phyloP scores from a whole-genome alignment of 306 rosid genomes.

The Crataegus laevigata region DNA sequence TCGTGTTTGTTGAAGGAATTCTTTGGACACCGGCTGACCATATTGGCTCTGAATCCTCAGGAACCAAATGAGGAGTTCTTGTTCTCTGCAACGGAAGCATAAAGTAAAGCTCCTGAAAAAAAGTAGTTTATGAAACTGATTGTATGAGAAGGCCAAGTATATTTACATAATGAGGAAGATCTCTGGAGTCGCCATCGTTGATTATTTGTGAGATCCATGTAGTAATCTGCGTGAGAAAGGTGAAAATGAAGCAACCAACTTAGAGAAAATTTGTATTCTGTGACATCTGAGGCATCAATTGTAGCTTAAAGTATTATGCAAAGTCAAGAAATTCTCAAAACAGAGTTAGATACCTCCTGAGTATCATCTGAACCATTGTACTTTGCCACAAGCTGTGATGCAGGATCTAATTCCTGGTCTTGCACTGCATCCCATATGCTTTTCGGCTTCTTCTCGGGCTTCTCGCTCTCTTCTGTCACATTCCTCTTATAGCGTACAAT shows the following conservation, averaged over 20 bases:
- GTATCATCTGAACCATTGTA: conserved; percentile 67
- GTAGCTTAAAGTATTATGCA: neutral
- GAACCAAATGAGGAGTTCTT: conserved; percentile 61
- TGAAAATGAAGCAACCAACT: neutral
- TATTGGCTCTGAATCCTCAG: conserved; percentile 59
- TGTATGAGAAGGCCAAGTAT: neutral
- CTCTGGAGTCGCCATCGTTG: conserved; percentile 79
- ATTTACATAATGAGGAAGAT: conserved; percentile 81
- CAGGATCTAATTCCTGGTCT: conserved; percentile 56
- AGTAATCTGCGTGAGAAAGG: conserved; percentile 39
- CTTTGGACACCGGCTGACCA: conserved; percentile 48
- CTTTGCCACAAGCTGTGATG: conserved; percentile 82
- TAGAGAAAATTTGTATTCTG: neutral
- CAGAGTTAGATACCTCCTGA: conserved; percentile 46
- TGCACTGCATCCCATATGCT: conserved; percentile 31
- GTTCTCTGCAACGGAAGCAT: conserved; percentile 44
- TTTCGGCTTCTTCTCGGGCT: conserved; percentile 34
- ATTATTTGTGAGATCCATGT: conserved; percentile 71
- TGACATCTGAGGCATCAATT: neutral
- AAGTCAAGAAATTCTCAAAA: neutral
- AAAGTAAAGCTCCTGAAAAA: neutral
- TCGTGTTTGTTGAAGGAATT: conserved; percentile 26
- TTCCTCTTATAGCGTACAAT: conserved; percentile 74
- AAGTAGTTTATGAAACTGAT: neutral
- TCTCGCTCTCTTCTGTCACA: conserved; percentile 33